Conservation (phyloP, 805 yeast species). For the Nakazawaea laoshanensis region DNA sequence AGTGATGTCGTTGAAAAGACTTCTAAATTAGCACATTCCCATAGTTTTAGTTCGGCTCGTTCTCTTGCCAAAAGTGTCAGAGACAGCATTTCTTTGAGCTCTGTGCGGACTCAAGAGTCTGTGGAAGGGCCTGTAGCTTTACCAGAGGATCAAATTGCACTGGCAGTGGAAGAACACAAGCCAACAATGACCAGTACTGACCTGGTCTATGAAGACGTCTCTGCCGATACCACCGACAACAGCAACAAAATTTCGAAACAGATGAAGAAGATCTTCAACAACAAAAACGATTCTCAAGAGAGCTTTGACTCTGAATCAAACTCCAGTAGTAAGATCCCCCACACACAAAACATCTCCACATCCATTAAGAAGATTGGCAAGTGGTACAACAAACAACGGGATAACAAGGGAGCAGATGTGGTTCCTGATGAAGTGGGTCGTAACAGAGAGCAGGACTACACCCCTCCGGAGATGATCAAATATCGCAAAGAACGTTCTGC, state of each 20-base stretch:
- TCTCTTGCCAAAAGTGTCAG: no score
- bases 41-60: not conserved
- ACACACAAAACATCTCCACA: slow-evolving; percentile 22
- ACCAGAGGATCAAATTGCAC: not conserved
- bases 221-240: not conserved
- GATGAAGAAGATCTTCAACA: slow-evolving; percentile 18
- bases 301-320: slow-evolving; percentile 17
- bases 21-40: not conserved
- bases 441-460: slow-evolving; percentile 13
- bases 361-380: slow-evolving; percentile 55
- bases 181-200: not conserved
- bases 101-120: no score
- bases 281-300: slow-evolving; percentile 17
- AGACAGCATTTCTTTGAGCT: no score
- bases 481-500: slow-evolving; percentile 30
- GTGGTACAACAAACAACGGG: slow-evolving; percentile 51
- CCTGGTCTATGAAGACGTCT: not conserved
- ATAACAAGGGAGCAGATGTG: slow-evolving; percentile 10
- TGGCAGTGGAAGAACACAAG: not conserved
- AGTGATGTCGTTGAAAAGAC: no score
- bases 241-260: slow-evolving; percentile 12
- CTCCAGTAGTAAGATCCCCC: slow-evolving; percentile 13
- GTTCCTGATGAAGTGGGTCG: not conserved
- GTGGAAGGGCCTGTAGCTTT: not conserved
- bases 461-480: slow-evolving; percentile 63